Evolutionary conservation across 352 stramenopile genomes (phyloP).

Genomic region (Phytopythium mirpurense): DNA sequence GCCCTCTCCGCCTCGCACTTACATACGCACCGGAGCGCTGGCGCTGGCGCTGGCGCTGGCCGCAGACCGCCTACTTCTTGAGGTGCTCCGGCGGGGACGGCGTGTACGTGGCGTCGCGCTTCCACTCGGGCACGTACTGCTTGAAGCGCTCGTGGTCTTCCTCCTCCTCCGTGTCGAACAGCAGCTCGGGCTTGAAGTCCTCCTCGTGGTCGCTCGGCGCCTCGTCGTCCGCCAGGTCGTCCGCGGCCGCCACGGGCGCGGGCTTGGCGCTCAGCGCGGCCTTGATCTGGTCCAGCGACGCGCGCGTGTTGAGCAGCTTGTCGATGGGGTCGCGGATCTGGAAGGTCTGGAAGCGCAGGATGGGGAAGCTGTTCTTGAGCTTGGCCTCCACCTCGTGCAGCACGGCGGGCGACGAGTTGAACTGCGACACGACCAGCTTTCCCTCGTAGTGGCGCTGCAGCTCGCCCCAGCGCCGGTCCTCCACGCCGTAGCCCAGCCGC

Average conservation of each 20-base stretch:
- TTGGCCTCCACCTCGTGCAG: slow-evolving; percentile 74
- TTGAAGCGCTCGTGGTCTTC: slow-evolving; percentile 64
- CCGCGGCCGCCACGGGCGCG: slow-evolving; percentile 27
- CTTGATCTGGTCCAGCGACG: slow-evolving; percentile 58
- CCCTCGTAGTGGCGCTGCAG: slow-evolving; percentile 82
- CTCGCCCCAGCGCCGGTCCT: slow-evolving; percentile 82
- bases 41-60: neutral
- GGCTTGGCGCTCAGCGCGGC: slow-evolving; percentile 43
- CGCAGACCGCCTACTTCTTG: slow-evolving; percentile 25
- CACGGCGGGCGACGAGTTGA: slow-evolving; percentile 69
- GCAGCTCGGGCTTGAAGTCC: slow-evolving; percentile 37
- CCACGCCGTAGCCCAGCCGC: slow-evolving; percentile 74
- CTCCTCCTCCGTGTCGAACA: slow-evolving; percentile 58
- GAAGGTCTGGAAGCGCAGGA: slow-evolving; percentile 86
- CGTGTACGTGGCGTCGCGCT: slow-evolving; percentile 70
- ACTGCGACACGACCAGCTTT: slow-evolving; percentile 84
- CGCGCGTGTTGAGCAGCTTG: slow-evolving; percentile 77
- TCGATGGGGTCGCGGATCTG: slow-evolving; percentile 80
- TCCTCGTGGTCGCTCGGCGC: slow-evolving; percentile 20
- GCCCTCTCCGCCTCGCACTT: neutral
- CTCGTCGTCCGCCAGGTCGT: slow-evolving; percentile 26
- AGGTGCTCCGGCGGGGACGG: slow-evolving; percentile 59
- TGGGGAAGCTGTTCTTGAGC: slow-evolving; percentile 81
- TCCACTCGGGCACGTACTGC: slow-evolving; percentile 81
- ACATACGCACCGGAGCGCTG: neutral